Percentiles rank a stretch among this genome's conserved stretches.
These are phyloP conservation scores for Sphaerobolus stellatus DNA, from an alignment of 1,284 basidiomycete genomes.

Conservation along the genomic window DNA sequence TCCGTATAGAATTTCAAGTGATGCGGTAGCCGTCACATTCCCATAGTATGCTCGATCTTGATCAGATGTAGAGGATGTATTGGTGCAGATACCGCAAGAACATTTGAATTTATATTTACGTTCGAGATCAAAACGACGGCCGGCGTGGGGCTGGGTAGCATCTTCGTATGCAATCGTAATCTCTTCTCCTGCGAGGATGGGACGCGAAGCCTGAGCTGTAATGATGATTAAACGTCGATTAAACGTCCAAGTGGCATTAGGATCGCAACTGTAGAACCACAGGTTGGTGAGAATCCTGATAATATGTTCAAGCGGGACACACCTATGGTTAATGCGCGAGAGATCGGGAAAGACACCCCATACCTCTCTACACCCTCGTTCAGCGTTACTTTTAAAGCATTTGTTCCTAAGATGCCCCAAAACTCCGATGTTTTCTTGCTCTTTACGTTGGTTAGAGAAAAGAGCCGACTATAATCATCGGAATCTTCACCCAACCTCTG, in stretches of 20 bases:
- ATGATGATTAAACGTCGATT: conserved; percentile 27
- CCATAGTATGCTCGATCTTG: not conserved
- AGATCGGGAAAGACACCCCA: not conserved
- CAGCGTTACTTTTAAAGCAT: not conserved
- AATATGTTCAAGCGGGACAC: not conserved
- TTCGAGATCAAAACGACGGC: conserved; percentile 29
- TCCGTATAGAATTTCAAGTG: not conserved
- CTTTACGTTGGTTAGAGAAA: not conserved
- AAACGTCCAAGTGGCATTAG: not conserved
- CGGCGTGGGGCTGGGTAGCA: conserved; percentile 24
- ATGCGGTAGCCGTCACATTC: not conserved
- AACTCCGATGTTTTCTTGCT: not conserved
- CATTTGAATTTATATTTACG: conserved; percentile 39
- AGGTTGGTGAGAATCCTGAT: not conserved
- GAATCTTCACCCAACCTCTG: not conserved
- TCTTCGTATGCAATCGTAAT: conserved; percentile 43
- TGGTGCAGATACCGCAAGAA: conserved; percentile 34
- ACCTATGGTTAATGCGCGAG: not conserved
- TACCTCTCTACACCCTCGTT: not conserved
- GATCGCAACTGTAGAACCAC: not conserved
- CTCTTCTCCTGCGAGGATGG: conserved; percentile 40
- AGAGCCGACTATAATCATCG: not conserved
- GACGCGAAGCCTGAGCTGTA: conserved; percentile 37
- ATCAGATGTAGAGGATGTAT: not conserved
- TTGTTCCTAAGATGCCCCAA: not conserved